Evolutionary conservation across 2,329 filamentous ascomycete species (phyloP).

Genomic region (Neodidymelliopsis sp.): DNA sequence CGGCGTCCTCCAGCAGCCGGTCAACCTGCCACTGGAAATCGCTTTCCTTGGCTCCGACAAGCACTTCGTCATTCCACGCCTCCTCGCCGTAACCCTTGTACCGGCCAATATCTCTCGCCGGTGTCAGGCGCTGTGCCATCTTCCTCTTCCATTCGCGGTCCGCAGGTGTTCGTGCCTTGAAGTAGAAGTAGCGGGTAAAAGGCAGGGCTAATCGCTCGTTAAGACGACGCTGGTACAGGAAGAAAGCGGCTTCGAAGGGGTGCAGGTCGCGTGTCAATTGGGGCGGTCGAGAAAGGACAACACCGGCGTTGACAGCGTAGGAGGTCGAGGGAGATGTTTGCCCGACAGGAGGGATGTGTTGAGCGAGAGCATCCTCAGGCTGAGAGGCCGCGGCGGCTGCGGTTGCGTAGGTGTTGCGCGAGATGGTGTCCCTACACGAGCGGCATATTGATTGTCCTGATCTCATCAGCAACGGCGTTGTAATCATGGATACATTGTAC

Average conservation of each 20-base stretch:
- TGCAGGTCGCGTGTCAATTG: conserved; percentile 83
- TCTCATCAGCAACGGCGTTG: conserved; percentile 35
- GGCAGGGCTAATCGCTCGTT: conserved; percentile 90
- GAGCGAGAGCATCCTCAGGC: conserved; percentile 39
- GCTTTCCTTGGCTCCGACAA: conserved; percentile 74
- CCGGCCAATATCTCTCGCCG: conserved; percentile 82
- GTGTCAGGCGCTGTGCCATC: conserved; percentile 75
- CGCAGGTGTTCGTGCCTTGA: conserved; percentile 84
- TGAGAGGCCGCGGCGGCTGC: conserved; percentile 48
- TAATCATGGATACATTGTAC: conserved; percentile 14
- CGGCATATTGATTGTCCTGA: conserved; percentile 54
- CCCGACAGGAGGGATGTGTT: conserved; percentile 46
- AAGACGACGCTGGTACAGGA: conserved; percentile 95
- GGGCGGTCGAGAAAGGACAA: conserved; percentile 88
- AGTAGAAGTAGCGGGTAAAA: conserved; percentile 92
- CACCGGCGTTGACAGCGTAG: conserved; percentile 64
- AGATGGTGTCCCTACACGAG: conserved; percentile 54
- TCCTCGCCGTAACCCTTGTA: conserved; percentile 78
- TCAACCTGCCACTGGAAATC: conserved; percentile 71
- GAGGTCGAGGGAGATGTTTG: conserved; percentile 52
- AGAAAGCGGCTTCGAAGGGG: conserved; percentile 90
- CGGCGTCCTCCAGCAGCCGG: conserved; percentile 76
- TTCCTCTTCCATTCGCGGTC: conserved; percentile 92
- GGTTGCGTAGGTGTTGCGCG: conserved; percentile 45
- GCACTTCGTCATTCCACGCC: conserved; percentile 91